These are phyloP conservation scores for Neonectria coccinea DNA, from an alignment of 2,329 filamentous ascomycete species.

Conservation along the genomic window DNA sequence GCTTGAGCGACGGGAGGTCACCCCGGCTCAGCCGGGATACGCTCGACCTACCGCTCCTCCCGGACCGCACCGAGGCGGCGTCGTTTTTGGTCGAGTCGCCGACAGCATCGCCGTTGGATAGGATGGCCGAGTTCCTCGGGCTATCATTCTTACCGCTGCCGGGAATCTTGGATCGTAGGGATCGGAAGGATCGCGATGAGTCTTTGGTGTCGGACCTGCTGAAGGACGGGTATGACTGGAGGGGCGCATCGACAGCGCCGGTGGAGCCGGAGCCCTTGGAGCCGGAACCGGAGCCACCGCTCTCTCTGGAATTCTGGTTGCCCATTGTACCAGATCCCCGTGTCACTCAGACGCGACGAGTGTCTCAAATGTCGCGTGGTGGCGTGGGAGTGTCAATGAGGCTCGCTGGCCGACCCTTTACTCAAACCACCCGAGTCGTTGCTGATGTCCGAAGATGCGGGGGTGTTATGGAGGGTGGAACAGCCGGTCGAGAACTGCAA, in stretches of 20 bases:
- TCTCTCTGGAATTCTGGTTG: conserved; percentile 77
- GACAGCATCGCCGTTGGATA: conserved; percentile 69
- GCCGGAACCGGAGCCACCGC: conserved; percentile 56
- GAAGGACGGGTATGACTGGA: conserved; percentile 92
- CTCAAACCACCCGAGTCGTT: conserved; percentile 27
- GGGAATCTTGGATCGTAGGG: conserved; percentile 89
- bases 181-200: conserved; percentile 86
- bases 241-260: conserved; percentile 56
- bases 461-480: conserved; percentile 65
- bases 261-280: conserved; percentile 63
- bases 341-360: conserved; percentile 38
- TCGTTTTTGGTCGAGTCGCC: conserved; percentile 73
- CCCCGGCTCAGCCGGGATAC: conserved; percentile 59
- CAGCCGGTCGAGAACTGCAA: conserved; percentile 63
- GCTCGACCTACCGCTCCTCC: conserved; percentile 68
- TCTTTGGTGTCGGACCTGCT: conserved; percentile 93
- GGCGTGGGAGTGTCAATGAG: conserved; percentile 38
- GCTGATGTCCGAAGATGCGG: conserved; percentile 25
- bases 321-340: conserved; percentile 66
- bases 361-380: conserved; percentile 48
- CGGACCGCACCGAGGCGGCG: conserved; percentile 79
- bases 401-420: conserved; percentile 38
- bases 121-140: conserved; percentile 78
- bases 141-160: conserved; percentile 80
- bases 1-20: conserved; percentile 57